phyloP scores from a whole-genome alignment of 257 asterid species.

The Lycium ferocissimum region DNA sequence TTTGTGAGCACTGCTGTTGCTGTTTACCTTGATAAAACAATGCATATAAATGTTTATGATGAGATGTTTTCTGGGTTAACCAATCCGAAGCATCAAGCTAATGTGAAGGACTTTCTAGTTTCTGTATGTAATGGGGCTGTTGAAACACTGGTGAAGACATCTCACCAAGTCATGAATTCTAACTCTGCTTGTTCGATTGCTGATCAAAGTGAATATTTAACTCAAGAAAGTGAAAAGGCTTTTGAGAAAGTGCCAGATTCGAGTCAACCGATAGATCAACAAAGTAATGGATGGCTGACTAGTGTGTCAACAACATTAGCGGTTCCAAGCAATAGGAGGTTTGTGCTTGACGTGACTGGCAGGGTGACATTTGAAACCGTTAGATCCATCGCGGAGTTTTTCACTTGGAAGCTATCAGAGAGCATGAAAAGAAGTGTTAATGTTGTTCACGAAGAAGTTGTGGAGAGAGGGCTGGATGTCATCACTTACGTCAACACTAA shows the following conservation, averaged over 20 bases:
- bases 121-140: slow-evolving; percentile 91
- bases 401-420: slow-evolving; percentile 66
- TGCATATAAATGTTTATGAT: slow-evolving; percentile 81
- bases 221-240: slow-evolving; percentile 36
- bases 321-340: slow-evolving; percentile 80
- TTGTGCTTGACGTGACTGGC: slow-evolving; percentile 89
- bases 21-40: slow-evolving; percentile 89
- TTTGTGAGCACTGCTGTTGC: slow-evolving; percentile 89
- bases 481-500: slow-evolving; percentile 79
- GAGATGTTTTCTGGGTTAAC: slow-evolving; percentile 87
- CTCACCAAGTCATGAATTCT: slow-evolving; percentile 71
- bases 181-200: slow-evolving; percentile 39
- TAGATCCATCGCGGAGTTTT: slow-evolving; percentile 68
- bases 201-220: slow-evolving; percentile 48
- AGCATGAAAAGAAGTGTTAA: slow-evolving; percentile 65
- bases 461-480: slow-evolving; percentile 75
- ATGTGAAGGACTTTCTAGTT: slow-evolving; percentile 66
- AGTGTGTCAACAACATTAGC: slow-evolving; percentile 81
- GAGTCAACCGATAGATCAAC: slow-evolving; percentile 43
- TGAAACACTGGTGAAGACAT: slow-evolving; percentile 87
- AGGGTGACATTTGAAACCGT: slow-evolving; percentile 91
- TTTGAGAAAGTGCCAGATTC: slow-evolving; percentile 44
- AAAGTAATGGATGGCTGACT: slow-evolving; percentile 71
- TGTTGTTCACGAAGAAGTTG: slow-evolving; percentile 66
- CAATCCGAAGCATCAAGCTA: slow-evolving; percentile 82